phyloP scores from a whole-genome alignment of 129 eudicot species.

The Lactuca saligna region DNA sequence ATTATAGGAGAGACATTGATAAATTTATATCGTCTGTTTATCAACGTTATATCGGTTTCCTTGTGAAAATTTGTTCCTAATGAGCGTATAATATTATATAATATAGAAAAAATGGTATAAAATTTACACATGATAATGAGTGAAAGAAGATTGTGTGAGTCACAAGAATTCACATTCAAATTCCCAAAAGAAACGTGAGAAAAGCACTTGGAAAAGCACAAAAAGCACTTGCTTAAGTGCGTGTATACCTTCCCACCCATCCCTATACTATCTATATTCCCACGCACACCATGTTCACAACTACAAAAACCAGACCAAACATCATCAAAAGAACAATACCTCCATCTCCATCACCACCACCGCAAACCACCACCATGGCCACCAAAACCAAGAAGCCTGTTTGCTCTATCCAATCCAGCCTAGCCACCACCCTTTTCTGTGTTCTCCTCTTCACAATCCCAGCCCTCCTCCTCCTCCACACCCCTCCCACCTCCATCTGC shows the following conservation, averaged over 20 bases:
- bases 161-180: slow-evolving; percentile 27
- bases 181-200: slow-evolving; percentile 48
- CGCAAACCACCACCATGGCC: slow-evolving; percentile 33
- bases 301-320: slow-evolving; percentile 30
- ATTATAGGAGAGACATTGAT: background rate
- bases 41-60: too few species aligned
- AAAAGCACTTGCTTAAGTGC: slow-evolving; percentile 50
- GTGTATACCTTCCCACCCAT: slow-evolving; percentile 50
- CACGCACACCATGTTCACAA: slow-evolving; percentile 26
- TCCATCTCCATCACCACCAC: slow-evolving; percentile 22
- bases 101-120: background rate
- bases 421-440: slow-evolving; percentile 70
- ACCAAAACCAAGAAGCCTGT: slow-evolving; percentile 50
- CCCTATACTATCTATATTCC: slow-evolving; percentile 16
- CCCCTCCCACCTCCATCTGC: slow-evolving; percentile 57
- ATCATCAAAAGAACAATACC: slow-evolving; percentile 19
- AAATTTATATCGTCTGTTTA: too few species aligned
- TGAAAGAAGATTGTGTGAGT: slow-evolving; percentile 19
- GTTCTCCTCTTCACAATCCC: slow-evolving; percentile 83
- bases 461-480: slow-evolving; percentile 79
- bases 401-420: slow-evolving; percentile 48
- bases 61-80: too few species aligned
- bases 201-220: slow-evolving; percentile 40
- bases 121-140: background rate
- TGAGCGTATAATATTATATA: background rate